phyloP scores from a whole-genome alignment of 1,139 yeast genomes.

The Saccharomycopsis hybrid region DNA sequence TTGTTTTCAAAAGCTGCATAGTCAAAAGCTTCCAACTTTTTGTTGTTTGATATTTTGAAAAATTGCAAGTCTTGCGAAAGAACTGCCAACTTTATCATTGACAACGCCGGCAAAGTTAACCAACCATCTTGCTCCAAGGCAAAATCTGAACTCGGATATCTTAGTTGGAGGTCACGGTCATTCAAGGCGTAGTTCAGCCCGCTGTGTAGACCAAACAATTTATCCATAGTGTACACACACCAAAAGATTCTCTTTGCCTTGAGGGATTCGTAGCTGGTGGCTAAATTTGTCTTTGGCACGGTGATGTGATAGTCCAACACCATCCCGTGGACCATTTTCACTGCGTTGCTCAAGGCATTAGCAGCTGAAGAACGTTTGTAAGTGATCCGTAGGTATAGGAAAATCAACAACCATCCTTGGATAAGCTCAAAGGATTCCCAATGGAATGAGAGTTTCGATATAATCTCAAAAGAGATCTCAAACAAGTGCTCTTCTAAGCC shows the following conservation, averaged over 20 bases:
- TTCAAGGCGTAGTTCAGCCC: constrained; percentile 44
- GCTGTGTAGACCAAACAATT: constrained; percentile 47
- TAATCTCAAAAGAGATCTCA: constrained; percentile 42
- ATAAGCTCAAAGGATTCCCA: constrained; percentile 65
- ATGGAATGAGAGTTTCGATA: constrained; percentile 49
- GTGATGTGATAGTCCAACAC: constrained; percentile 34
- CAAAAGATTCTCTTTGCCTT: constrained; percentile 53
- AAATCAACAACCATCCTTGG: constrained; percentile 54
- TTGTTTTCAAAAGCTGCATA: constrained; percentile 14
- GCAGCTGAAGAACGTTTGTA: constrained; percentile 54
- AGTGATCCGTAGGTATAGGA: constrained; percentile 47
- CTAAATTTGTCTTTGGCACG: constrained; percentile 26
- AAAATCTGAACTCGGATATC: constrained; percentile 24
- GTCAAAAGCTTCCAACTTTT: constrained; percentile 12
- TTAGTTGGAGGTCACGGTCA: constrained; percentile 34
- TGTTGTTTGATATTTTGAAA: constrained; percentile 3
- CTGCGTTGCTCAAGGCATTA: constrained; percentile 49
- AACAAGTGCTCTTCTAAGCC: constrained; percentile 48
- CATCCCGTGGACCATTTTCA: constrained; percentile 51
- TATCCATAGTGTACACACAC: constrained; percentile 51
- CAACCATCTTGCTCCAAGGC: constrained; percentile 43
- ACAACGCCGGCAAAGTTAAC: constrained; percentile 44
- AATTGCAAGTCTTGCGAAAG: constrained; percentile 29
- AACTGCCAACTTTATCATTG: constrained; percentile 39
- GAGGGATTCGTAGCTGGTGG: constrained; percentile 37